Evolutionary conservation across 768 basidiomycete genomes (phyloP).

Genomic region (Auricularia heimuer): DNA sequence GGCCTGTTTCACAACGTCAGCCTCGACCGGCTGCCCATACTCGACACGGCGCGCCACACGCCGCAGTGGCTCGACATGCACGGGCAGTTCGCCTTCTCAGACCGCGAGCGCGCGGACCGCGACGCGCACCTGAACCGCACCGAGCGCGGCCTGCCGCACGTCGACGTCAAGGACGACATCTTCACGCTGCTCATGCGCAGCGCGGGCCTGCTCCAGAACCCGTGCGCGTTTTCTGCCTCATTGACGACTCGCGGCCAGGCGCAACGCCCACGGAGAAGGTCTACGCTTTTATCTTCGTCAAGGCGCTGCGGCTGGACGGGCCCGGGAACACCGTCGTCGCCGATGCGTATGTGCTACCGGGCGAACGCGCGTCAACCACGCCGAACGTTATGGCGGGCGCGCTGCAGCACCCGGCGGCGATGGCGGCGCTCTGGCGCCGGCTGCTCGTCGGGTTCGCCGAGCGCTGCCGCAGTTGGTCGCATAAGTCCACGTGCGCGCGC

Average conservation of each 20-base stretch:
- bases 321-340: background rate
- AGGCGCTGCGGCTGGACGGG: background rate
- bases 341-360: background rate
- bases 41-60: background rate
- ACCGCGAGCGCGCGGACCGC: background rate
- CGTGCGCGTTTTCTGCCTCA: background rate
- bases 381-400: background rate
- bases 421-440: background rate
- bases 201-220: background rate
- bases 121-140: background rate
- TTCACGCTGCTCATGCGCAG: background rate
- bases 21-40: background rate
- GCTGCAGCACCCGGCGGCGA: background rate
- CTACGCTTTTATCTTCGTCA: background rate
- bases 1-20: background rate
- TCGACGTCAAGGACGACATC: background rate
- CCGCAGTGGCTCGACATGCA: background rate
- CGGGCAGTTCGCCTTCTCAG: background rate
- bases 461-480: background rate
- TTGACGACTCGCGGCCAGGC: background rate
- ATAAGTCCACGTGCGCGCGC: background rate
- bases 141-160: background rate
- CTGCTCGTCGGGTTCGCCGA: background rate
- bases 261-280: background rate
- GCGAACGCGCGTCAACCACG: background rate